phyloP scores from a whole-genome alignment of 257 asterid species.

The Salvia hispanica region DNA sequence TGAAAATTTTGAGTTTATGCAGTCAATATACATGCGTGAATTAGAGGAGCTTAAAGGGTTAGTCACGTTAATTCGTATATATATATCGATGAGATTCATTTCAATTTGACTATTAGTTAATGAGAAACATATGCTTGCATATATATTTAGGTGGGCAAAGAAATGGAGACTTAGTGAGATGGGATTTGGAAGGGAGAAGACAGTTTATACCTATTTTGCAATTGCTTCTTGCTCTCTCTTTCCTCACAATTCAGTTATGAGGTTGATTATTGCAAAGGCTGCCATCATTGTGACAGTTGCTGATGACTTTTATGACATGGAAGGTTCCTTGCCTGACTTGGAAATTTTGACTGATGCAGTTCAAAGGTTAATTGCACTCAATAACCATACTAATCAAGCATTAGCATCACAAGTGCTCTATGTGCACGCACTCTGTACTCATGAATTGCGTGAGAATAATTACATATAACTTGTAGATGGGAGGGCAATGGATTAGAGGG shows the following conservation, averaged over 20 bases:
- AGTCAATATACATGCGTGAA: slow-evolving; percentile 46
- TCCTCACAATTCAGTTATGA: slow-evolving; percentile 41
- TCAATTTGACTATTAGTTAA: too few relatives aligned
- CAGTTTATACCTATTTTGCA: slow-evolving; percentile 48
- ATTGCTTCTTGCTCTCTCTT: slow-evolving; percentile 44
- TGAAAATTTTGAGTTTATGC: slow-evolving; percentile 50
- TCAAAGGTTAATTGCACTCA: too few relatives aligned
- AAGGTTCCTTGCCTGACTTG: slow-evolving; percentile 47
- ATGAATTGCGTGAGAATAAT: too few relatives aligned
- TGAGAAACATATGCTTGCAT: too few relatives aligned
- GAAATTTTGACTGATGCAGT: slow-evolving; percentile 51
- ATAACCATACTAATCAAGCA: neutral
- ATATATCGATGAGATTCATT: too few relatives aligned
- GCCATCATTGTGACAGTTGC: slow-evolving; percentile 54
- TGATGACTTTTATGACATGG: slow-evolving; percentile 64
- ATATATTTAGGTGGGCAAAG: slow-evolving; percentile 51
- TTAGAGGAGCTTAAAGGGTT: slow-evolving; percentile 60
- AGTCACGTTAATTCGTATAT: neutral
- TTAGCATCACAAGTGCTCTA: too few relatives aligned
- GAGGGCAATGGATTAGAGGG: slow-evolving; percentile 51
- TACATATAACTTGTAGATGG: slow-evolving; percentile 44
- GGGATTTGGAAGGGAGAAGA: slow-evolving; percentile 78
- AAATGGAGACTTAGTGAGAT: slow-evolving; percentile 51
- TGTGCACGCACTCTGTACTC: too few relatives aligned
- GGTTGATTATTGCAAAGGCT: slow-evolving; percentile 48